Percentiles rank a stretch among this genome's conserved stretches.
Evolutionary conservation across 2,329 filamentous ascomycete genomes (phyloP).

Genomic region (Penicillium decumbens): DNA sequence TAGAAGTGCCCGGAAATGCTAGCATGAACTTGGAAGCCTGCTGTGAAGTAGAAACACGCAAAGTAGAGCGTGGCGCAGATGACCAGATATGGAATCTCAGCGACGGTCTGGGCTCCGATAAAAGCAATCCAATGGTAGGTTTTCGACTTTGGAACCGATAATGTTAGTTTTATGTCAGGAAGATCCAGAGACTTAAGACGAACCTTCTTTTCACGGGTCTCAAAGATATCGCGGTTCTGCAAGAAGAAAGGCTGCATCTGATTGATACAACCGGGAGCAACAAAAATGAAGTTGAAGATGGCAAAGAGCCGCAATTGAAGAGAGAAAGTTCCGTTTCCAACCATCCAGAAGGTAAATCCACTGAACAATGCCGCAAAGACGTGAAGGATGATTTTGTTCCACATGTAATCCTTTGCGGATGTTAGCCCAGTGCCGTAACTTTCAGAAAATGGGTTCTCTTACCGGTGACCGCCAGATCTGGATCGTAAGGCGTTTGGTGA

Average conservation of each 20-base stretch:
- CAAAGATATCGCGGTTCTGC: conserved; percentile 54
- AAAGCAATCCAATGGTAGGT: conserved; percentile 60
- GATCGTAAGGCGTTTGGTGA: conserved; percentile 31
- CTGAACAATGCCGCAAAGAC: conserved; percentile 55
- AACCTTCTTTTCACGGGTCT: conserved; percentile 55
- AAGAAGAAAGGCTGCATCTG: conserved; percentile 59
- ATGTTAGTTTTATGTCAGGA: background rate
- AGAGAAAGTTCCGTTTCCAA: conserved; percentile 50
- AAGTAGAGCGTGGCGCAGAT: conserved; percentile 46
- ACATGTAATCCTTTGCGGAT: conserved; percentile 37
- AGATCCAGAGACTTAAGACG: background rate
- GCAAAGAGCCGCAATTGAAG: conserved; percentile 56
- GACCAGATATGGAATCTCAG: conserved; percentile 47
- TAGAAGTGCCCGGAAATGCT: conserved; percentile 37
- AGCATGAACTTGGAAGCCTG: conserved; percentile 41
- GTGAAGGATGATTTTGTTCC: conserved; percentile 51
- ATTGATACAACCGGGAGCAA: conserved; percentile 55
- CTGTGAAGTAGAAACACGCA: conserved; percentile 56
- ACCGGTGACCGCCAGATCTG: conserved; percentile 36
- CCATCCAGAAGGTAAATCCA: conserved; percentile 59
- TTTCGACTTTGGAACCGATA: conserved; percentile 40
- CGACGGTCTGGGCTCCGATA: conserved; percentile 49
- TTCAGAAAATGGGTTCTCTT: background rate
- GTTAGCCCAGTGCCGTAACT: background rate
- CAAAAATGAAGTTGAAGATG: conserved; percentile 61